These are phyloP conservation scores for Aspergillus diversus DNA, from an alignment of 495 filamentous ascomycete species.

Conservation along the genomic window DNA sequence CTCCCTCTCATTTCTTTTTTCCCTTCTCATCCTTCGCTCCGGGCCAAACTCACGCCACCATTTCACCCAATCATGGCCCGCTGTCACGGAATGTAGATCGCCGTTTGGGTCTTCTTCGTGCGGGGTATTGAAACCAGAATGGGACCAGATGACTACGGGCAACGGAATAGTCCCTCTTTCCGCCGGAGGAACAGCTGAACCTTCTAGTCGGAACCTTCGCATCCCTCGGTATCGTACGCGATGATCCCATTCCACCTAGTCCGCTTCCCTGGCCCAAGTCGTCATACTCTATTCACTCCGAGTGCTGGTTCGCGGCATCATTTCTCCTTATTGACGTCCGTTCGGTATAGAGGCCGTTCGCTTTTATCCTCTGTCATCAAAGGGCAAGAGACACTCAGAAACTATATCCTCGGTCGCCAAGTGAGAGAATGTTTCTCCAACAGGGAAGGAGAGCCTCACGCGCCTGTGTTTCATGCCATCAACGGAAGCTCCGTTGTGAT, in stretches of 20 bases:
- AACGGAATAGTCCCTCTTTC: not conserved
- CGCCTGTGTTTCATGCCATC: conserved; percentile 49
- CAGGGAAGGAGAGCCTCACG: conserved; percentile 38
- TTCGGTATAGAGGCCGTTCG: not conserved
- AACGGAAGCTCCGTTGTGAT: conserved; percentile 54
- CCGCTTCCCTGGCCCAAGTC: not conserved
- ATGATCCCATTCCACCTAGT: not conserved
- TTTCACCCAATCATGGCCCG: not conserved
- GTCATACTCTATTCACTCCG: not conserved
- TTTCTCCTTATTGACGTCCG: not conserved
- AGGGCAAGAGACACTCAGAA: too few relatives aligned
- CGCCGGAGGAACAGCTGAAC: not conserved
- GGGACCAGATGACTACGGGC: conserved; percentile 8
- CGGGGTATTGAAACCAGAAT: conserved; percentile 9
- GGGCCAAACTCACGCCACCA: not conserved
- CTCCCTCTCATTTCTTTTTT: not conserved
- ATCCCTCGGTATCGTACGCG: not conserved
- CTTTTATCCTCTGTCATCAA: too few relatives aligned
- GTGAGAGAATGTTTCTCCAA: conserved; percentile 7
- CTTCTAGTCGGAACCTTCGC: not conserved
- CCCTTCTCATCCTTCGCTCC: not conserved
- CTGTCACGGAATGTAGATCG: conserved; percentile 3
- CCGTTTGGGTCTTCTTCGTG: not conserved
- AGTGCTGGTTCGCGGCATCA: not conserved
- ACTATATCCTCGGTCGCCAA: too few relatives aligned